Evolutionary conservation across 2,329 filamentous ascomycete genomes (phyloP), one percentile per base, ranked within the genome.

Genomic region (Alternaria postmessia): DNA sequence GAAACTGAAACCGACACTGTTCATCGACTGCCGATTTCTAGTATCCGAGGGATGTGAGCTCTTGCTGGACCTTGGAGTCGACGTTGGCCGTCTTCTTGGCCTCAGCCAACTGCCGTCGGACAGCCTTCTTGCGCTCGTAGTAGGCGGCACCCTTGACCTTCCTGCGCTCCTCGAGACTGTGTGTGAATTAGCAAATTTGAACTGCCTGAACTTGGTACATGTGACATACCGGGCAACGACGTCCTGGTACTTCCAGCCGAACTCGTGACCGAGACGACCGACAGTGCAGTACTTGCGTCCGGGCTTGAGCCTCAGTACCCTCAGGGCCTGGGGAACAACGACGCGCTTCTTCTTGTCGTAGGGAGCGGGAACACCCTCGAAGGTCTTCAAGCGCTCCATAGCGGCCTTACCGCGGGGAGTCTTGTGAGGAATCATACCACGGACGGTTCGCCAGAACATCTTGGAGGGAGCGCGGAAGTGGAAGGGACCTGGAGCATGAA

Each of bases 301-400:
- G 79, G 95, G 95, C 89, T 97, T 96, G 82, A 99, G 88, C 83
- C 95, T 89, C 82, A 99, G 89, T 75, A 99, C 91, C 81, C 95
- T 91, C 80, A 99, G 89, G 78, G 95, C 95, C 89, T 98, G 95
- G 83, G 95, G 95, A 75, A 99, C 95, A 75, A 99, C 95, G 85
- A 98, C 91, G 85, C 96, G 92, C 93, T 99, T 98, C 90, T 96
- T 92, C 88, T 95, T 96, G 90, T 99, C 95, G 84, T 98, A 99
- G 80, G 95, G 95, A 80, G 94, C 93, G 80, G 95, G 95, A 72
- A 99, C 89, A 88, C 95, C 95, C 91, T 99, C 95, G 84, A 98
- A 99, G 82, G 96, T 93, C 93, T 99, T 99, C 76, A 99, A 92
- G 85, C 95, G 91, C 89, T 98, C 94, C 82, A 99, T 85, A 77